phyloP scores from a whole-genome alignment of 345 rosid species.

The Stellera chamaejasme region DNA sequence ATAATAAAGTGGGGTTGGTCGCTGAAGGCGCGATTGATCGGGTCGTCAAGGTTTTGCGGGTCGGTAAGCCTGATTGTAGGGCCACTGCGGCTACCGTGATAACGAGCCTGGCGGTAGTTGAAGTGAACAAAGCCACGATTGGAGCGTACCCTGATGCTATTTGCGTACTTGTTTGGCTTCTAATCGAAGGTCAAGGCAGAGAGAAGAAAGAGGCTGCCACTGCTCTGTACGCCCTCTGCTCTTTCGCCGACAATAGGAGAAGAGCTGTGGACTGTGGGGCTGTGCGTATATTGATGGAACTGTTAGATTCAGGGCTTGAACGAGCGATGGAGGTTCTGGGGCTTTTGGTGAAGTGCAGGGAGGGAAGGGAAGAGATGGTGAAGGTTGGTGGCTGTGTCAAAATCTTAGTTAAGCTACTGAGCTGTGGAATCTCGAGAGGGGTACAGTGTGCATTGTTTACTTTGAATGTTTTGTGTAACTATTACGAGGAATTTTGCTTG shows the following conservation, averaged over 20 bases:
- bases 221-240: constrained; percentile 73
- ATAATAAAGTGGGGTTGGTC: constrained; percentile 85
- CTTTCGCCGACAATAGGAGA: constrained; percentile 65
- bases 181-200: constrained; percentile 51
- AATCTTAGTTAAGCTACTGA: constrained; percentile 50
- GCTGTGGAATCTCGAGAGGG: constrained; percentile 56
- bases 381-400: constrained; percentile 44
- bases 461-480: constrained; percentile 52
- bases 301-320: constrained; percentile 63
- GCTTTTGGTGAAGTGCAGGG: constrained; percentile 69
- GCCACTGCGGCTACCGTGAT: constrained; percentile 80
- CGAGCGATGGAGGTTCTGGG: constrained; percentile 90
- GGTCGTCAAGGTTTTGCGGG: constrained; percentile 42
- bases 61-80: constrained; percentile 55
- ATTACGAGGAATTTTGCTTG: constrained; percentile 30
- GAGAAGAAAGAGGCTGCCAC: constrained; percentile 90
- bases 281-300: constrained; percentile 46
- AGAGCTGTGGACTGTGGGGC: constrained; percentile 67
- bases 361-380: constrained; percentile 78
- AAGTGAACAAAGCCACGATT: constrained; percentile 90
- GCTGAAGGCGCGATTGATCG: constrained; percentile 83
- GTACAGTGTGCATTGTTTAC: constrained; percentile 70
- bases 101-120: constrained; percentile 90
- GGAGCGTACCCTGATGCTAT: constrained; percentile 79
- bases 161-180: constrained; percentile 44